Percentiles rank a stretch among this genome's conserved stretches.
Evolutionary conservation across 768 basidiomycete genomes (phyloP).

Genomic region (Podaxis sp.): DNA sequence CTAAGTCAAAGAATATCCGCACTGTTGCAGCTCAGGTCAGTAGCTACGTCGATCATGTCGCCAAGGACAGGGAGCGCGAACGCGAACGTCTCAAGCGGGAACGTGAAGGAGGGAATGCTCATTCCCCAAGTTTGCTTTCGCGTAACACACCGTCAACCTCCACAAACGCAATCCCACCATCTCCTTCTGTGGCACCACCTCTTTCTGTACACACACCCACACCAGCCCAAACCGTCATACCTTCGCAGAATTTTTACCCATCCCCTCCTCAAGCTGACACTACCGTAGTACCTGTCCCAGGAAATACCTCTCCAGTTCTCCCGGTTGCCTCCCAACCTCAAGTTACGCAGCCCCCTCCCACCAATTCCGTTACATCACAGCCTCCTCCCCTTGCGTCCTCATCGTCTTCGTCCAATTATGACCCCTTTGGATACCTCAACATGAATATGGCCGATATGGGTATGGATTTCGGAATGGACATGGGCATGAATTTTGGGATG

Average conservation of each 20-base stretch:
- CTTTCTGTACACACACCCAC: slow-evolving; percentile 20
- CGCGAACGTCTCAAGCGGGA: slow-evolving; percentile 68
- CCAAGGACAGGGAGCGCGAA: slow-evolving; percentile 73
- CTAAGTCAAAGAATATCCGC: slow-evolving; percentile 44
- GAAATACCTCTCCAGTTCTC: slow-evolving; percentile 24
- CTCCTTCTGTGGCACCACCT: slow-evolving; percentile 8
- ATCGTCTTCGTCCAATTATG: slow-evolving; percentile 27
- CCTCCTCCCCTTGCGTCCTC: slow-evolving; percentile 13
- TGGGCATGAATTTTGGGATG: slow-evolving; percentile 29
- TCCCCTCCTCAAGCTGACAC: slow-evolving; percentile 54
- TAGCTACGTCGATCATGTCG: slow-evolving; percentile 70
- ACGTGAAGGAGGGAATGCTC: slow-evolving; percentile 39
- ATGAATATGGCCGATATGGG: slow-evolving; percentile 47
- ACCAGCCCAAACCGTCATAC: slow-evolving; percentile 17
- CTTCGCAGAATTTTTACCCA: slow-evolving; percentile 48
- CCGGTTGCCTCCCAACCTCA: slow-evolving; percentile 12
- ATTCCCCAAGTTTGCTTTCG: slow-evolving; percentile 30
- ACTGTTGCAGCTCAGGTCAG: slow-evolving; percentile 58
- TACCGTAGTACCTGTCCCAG: slow-evolving; percentile 18
- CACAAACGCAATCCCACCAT: neutral
- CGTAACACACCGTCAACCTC: slow-evolving; percentile 18
- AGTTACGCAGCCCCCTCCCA: neutral
- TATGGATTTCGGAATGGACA: slow-evolving; percentile 42
- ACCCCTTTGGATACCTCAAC: slow-evolving; percentile 39
- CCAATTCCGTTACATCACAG: slow-evolving; percentile 4